Evolutionary conservation across 2,329 filamentous ascomycete species (phyloP), one percentile per base, ranked within the genome.

Genomic region (Alternaria postmessia): DNA sequence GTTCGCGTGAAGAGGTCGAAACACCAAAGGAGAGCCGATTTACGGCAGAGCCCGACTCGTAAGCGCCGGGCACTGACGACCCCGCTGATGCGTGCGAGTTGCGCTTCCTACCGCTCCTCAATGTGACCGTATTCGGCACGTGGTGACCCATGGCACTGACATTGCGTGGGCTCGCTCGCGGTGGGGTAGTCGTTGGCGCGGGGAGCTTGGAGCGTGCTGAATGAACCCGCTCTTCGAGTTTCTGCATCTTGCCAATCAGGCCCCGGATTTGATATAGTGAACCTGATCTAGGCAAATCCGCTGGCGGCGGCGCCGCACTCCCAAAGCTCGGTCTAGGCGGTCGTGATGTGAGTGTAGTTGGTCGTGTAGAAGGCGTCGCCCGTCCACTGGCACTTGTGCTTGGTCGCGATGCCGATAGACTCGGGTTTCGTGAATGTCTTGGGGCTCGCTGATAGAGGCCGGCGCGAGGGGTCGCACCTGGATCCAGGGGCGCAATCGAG

Each of bases 181-280:
- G 93, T 5, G 94, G 93, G 0, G 91, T 95, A 55, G 84, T 85
- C 7, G 88, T 85, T 3, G 94, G 92, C 1, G 91, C 92, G 3
- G 95, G 95, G 20, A 99, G 86, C 79, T 95, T 97, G 39, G 94
- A 97, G 68, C 93, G 89, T 18, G 91, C 95, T 24, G 90, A 93
- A 62, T 98, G 93, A 9, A 99, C 94, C 44, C 95, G 88, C 64
- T 95, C 92, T 78, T 98, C 95, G 62, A 99, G 89, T 68, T 93
- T 92, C 79, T 97, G 93, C 93, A 98, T 97, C 81, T 98, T 95
- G 28, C 93, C 94, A 59, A 96, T 97, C 66, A 99, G 88, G 30
- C 90, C 91, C 65, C 94, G 92, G 73, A 99, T 96, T 77, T 99
- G 95, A 67, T 91, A 91, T 51, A 99, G 87, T 2, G 95, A 98